Conservation (phyloP, 2,329 filamentous ascomycete species). For the Diaporthe destruens region DNA sequence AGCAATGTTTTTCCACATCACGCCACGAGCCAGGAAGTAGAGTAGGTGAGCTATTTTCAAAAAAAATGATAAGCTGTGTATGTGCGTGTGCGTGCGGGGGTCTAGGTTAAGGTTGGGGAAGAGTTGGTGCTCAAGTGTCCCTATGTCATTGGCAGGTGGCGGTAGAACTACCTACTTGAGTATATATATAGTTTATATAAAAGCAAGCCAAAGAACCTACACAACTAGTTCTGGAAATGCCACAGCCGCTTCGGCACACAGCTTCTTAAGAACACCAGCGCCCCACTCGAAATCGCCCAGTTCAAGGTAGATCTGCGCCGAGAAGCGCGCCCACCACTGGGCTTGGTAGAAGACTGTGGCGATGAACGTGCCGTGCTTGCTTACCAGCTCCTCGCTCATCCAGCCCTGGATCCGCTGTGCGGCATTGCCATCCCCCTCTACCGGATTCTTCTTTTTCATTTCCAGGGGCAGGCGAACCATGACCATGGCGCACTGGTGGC, state of each 20-base stretch:
- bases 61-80: no score
- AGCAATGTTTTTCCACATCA: not conserved
- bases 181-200: no score
- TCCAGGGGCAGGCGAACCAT: conserved; percentile 80
- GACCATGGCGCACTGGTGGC: conserved; percentile 72
- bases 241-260: conserved; percentile 47
- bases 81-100: no score
- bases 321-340: conserved; percentile 78
- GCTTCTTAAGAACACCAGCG: conserved; percentile 66
- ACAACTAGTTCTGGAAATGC: not conserved
- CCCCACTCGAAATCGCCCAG: conserved; percentile 81
- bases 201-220: no score
- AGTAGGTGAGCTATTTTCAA: not conserved
- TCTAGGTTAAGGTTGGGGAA: no score
- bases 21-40: not conserved
- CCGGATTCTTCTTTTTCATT: conserved; percentile 36
- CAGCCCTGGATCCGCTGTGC: conserved; percentile 54
- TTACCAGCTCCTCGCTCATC: conserved; percentile 65
- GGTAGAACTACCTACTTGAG: no score
- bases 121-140: no score
- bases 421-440: conserved; percentile 28
- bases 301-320: conserved; percentile 86
- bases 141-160: no score
- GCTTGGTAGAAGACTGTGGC: conserved; percentile 71
- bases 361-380: conserved; percentile 77